Percentiles rank a stretch among this genome's conserved stretches.
phyloP scores from a whole-genome alignment of 1,284 basidiomycete species.

The Sporisorium graminicola region DNA sequence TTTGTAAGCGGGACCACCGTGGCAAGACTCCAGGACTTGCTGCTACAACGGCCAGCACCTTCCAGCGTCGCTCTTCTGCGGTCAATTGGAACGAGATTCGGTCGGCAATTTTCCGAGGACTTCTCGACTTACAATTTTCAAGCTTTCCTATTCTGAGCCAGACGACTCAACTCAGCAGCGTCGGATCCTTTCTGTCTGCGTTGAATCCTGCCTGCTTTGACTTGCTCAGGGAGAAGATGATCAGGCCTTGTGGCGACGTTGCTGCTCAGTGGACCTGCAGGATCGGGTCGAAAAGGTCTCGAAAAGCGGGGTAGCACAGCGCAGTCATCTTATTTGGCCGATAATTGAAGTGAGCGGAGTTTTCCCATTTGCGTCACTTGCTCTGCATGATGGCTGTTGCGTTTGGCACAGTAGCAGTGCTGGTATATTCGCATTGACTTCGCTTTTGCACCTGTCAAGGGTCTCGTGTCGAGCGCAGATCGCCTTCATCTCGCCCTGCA shows the following conservation, averaged over 20 bases:
- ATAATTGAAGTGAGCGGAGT: constrained; percentile 20
- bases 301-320: background rate
- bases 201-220: too few relatives aligned
- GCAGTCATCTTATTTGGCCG: constrained; percentile 12
- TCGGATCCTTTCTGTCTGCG: too few relatives aligned
- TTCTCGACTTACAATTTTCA: background rate
- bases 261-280: too few relatives aligned
- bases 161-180: too few relatives aligned
- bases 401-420: background rate
- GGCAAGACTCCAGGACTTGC: background rate
- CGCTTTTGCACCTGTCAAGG: background rate
- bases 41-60: too few relatives aligned
- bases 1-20: background rate
- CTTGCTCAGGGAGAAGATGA: too few relatives aligned
- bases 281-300: too few relatives aligned
- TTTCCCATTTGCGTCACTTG: constrained; percentile 2
- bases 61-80: background rate
- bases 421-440: background rate
- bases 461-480: constrained; percentile 4
- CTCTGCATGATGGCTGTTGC: too few relatives aligned
- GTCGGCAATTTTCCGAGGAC: background rate
- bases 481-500: background rate
- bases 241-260: too few relatives aligned
- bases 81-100: background rate
- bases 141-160: too few relatives aligned